Conservation (phyloP, 2,329 filamentous ascomycete genomes). For the Amesomyces nigricolor region DNA sequence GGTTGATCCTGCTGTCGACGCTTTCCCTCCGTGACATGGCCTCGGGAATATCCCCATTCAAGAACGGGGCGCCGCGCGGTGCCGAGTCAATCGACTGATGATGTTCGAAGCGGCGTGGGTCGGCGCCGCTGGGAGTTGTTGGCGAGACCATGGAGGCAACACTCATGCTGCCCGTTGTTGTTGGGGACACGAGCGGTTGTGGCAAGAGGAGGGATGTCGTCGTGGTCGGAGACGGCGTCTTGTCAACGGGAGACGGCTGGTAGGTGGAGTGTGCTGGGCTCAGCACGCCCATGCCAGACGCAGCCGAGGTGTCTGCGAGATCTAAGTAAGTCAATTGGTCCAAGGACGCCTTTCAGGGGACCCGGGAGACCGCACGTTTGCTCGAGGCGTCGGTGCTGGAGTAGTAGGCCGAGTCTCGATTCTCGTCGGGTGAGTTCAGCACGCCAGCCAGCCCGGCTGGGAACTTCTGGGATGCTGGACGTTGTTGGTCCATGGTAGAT, state of each 20-base stretch:
- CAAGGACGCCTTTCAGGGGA: not conserved
- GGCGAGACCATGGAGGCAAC: constrained; percentile 62
- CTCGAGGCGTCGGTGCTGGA: constrained; percentile 45
- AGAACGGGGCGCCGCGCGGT: constrained; percentile 31
- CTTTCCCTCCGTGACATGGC: constrained; percentile 65
- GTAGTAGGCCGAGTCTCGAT: constrained; percentile 49
- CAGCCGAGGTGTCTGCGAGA: constrained; percentile 40
- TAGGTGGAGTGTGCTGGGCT: constrained; percentile 43
- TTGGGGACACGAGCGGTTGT: constrained; percentile 50
- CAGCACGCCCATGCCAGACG: constrained; percentile 38
- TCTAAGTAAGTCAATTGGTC: constrained; percentile 23
- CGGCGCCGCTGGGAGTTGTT: constrained; percentile 42
- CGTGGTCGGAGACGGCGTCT: constrained; percentile 57
- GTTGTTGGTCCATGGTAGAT: constrained; percentile 35
- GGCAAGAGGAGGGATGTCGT: constrained; percentile 43
- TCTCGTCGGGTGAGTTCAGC: constrained; percentile 45
- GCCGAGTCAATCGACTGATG: constrained; percentile 39
- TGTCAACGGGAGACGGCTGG: constrained; percentile 49
- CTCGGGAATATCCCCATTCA: constrained; percentile 33
- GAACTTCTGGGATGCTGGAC: constrained; percentile 39
- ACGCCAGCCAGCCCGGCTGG: constrained; percentile 47
- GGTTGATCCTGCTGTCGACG: constrained; percentile 73
- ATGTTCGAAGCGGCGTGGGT: constrained; percentile 41
- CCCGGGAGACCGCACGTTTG: constrained; percentile 37
- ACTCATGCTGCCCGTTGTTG: constrained; percentile 56